phyloP scores from a whole-genome alignment of 495 filamentous ascomycete genomes.

The Bathelium albidoporum region DNA sequence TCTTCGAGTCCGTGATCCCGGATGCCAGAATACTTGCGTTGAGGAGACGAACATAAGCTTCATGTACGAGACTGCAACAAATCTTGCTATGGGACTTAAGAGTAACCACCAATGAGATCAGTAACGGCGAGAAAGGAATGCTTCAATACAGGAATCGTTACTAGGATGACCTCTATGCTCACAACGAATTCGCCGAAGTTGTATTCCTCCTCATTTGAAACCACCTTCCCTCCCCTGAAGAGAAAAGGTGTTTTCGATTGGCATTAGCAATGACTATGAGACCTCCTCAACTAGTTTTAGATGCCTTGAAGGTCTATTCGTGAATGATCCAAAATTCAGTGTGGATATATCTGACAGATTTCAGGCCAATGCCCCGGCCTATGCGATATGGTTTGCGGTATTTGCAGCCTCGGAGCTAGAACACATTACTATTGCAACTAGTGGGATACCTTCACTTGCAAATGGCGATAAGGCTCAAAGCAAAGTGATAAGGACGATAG shows the following conservation, averaged over 20 bases:
- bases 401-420: background rate
- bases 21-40: background rate
- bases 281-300: background rate
- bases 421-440: background rate
- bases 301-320: background rate
- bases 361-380: too few relatives aligned
- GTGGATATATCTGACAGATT: background rate
- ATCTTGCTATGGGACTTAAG: background rate
- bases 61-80: background rate
- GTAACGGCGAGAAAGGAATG: constrained; percentile 31
- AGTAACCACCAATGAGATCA: constrained; percentile 5
- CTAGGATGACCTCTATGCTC: constrained; percentile 35
- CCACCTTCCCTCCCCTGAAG: constrained; percentile 29
- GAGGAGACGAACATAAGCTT: background rate
- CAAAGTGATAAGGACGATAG: background rate
- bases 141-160: constrained; percentile 31
- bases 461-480: background rate
- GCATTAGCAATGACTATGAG: background rate
- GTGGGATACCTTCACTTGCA: background rate
- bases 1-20: background rate
- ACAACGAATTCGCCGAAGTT: constrained; percentile 32
- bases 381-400: constrained; percentile 28
- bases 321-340: background rate
- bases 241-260: constrained; percentile 21
- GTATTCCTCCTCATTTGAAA: constrained; percentile 41